Base-by-base conservation (phyloP, 108 stramenopile species). In the Chaetoceros tenuissimus region DNA sequence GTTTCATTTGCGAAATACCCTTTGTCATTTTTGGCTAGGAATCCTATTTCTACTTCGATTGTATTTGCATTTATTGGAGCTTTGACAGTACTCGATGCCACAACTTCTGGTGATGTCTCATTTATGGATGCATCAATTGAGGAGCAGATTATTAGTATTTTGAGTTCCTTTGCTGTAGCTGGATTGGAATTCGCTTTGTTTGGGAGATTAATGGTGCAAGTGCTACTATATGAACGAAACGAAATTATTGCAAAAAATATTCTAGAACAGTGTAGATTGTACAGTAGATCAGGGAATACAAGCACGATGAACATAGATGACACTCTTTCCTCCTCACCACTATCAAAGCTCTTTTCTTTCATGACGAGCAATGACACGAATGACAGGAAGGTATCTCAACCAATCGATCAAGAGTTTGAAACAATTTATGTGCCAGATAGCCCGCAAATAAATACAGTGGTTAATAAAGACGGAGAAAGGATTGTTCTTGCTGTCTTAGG, bases 401-500 rank as follows among this genome's bases (percentile, higher is more conserved):
- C n/a, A n/a, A n/a, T n/a, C n/a, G n/a, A n/a, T n/a, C n/a, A n/a
- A n/a, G n/a, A n/a, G n/a, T n/a, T n/a, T n/a, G n/a, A n/a, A n/a
- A n/a, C n/a, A n/a, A n/a, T n/a, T n/a, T n/a, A n/a, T n/a, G n/a
- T n/a, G n/a, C n/a, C n/a, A n/a, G n/a, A n/a, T n/a, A 34, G 1
- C 48, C 53, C 13, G 19, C 21, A 51, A 17, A 21, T 21, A 17
- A 21, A 17, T 20, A 21, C 17, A 17, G 8, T 10, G 19, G n/a
- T 17, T 10, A 25, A 48, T 22, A 8, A 62, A 24, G 54, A 48
- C 3, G 59, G 60, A 51, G 81, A 64, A 20, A 74, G 76, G 44
- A 63, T 60, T 3, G 77, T 84, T 7, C 79, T 84, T 28, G 82
- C 82, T 22, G 71, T 84, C 3, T 58, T 84, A 46, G 82, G 82